phyloP scores from a whole-genome alignment of 257 asterid species.

The Gynochthodes officinalis region DNA sequence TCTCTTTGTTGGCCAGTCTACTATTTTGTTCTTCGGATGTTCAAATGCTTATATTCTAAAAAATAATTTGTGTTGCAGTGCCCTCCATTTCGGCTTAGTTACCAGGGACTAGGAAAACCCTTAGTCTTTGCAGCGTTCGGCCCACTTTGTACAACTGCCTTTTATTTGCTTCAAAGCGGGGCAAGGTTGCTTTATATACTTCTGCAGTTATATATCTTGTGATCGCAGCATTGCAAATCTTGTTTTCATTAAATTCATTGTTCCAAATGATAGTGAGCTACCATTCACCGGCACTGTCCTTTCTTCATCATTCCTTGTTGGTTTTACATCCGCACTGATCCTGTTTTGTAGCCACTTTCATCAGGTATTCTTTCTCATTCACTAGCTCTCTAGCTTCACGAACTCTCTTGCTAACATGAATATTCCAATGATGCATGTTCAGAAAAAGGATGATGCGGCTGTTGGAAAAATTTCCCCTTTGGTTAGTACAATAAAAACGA shows the following conservation, averaged over 20 bases:
- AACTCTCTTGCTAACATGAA: slow-evolving; percentile 14
- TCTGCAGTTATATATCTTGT: not conserved
- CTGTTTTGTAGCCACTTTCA: slow-evolving; percentile 96
- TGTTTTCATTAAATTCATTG: slow-evolving; percentile 6
- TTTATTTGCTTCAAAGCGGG: slow-evolving; percentile 7
- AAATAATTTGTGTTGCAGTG: not conserved
- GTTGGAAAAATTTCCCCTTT: slow-evolving; percentile 71
- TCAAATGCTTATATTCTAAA: too few relatives aligned
- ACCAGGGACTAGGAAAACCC: slow-evolving; percentile 2
- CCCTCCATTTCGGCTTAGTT: slow-evolving; percentile 6
- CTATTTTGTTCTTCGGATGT: too few relatives aligned
- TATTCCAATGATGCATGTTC: slow-evolving; percentile 13
- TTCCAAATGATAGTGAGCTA: slow-evolving; percentile 41
- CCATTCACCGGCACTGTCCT: slow-evolving; percentile 55
- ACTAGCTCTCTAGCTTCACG: not conserved
- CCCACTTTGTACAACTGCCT: slow-evolving; percentile 1
- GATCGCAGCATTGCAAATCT: not conserved
- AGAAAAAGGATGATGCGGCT: slow-evolving; percentile 72
- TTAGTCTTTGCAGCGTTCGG: not conserved
- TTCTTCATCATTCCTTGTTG: slow-evolving; percentile 78
- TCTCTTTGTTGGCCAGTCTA: too few relatives aligned
- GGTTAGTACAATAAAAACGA: slow-evolving; percentile 41
- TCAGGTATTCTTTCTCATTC: slow-evolving; percentile 48
- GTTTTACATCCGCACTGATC: slow-evolving; percentile 78
- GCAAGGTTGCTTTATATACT: too few relatives aligned